These are phyloP conservation scores for Clonostachys solani DNA, from an alignment of 2,329 filamentous ascomycete genomes.

Conservation along the genomic window DNA sequence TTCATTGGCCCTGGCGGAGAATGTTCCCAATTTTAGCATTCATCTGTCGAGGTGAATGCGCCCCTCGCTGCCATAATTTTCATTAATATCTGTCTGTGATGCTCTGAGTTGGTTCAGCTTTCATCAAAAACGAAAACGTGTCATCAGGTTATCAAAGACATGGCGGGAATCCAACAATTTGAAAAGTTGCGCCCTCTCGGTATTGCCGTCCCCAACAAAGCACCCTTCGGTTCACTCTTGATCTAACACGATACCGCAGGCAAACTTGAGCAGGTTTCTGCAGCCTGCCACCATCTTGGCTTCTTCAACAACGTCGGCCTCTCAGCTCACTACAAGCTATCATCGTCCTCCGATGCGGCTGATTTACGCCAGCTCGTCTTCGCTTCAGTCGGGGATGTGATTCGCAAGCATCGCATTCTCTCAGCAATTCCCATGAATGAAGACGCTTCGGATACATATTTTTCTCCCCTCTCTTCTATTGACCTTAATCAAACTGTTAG, in stretches of 20 bases:
- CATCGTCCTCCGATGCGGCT: slow-evolving; percentile 8
- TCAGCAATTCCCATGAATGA: slow-evolving; percentile 34
- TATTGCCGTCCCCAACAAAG: no score
- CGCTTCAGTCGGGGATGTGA: slow-evolving; percentile 23
- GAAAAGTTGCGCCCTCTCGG: no score
- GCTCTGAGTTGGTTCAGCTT: no score
- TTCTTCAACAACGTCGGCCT: slow-evolving; percentile 38
- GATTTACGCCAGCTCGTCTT: slow-evolving; percentile 20
- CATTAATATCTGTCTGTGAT: no score
- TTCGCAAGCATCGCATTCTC: slow-evolving; percentile 33
- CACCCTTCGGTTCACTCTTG: no score
- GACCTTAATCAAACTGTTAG: slow-evolving; percentile 28
- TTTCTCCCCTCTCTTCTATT: slow-evolving; percentile 34
- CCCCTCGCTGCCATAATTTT: no score
- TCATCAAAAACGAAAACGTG: no score
- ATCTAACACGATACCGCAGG: slow-evolving; percentile 15
- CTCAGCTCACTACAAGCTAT: slow-evolving; percentile 27
- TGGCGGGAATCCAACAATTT: no score
- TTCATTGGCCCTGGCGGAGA: no score
- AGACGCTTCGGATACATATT: slow-evolving; percentile 31
- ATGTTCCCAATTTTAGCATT: no score
- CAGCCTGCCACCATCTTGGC: slow-evolving; percentile 30
- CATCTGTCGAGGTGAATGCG: no score
- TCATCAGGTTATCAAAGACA: no score
- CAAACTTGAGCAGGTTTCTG: slow-evolving; percentile 36